Evolutionary conservation across 2,329 filamentous ascomycete genomes (phyloP), one percentile per base, ranked within the genome.

Genomic region (Samsoniella hepiali): DNA sequence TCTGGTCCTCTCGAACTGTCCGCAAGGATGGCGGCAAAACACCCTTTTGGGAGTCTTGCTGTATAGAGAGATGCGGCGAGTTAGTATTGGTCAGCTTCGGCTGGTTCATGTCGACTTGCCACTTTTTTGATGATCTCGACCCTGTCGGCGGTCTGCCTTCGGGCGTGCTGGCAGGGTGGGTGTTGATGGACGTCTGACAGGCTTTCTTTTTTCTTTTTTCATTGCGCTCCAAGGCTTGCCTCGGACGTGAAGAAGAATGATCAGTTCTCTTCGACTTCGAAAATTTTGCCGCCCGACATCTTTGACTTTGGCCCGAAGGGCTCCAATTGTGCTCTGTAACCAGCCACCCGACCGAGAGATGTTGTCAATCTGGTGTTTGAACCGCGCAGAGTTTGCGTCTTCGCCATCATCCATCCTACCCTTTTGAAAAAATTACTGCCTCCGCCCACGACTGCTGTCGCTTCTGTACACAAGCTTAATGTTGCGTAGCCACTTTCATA

Each of bases 181-280:
- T 86, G 84, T 85, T 82, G 90, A 90, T 83, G 89, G 89, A 91
- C 85, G 90, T 93, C 91, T 95, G 91, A 94, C 91, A 91, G 91
- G 83, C 76, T 75, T 69, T 74, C 83, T 81, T 77, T 73, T 15
- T 72, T 69, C 72, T 79, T 79, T 85, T 86, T 86, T 85, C 81
- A 78, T 83, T 85, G 72, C 76, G 74, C n/a, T 70, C 74, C 71
- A 69, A 78, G 75, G 81, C 79, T 78, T 73, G 74, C 79, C 75
- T 71, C 70, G 74, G 80, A 63, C 66, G 78, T 72, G 80, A 85
- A 72, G 85, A 86, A 85, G 82, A 81, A 75, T 15, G 22, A 56
- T 22, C 22, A 22, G 22, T 22, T 22, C 22, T 22, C 22, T 22
- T 22, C 22, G 22, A 22, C 22, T 1, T 22, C 42, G 36, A 11